These are phyloP conservation scores for Fragilaria radians DNA, from an alignment of 108 stramenopile species.

Conservation along the genomic window DNA sequence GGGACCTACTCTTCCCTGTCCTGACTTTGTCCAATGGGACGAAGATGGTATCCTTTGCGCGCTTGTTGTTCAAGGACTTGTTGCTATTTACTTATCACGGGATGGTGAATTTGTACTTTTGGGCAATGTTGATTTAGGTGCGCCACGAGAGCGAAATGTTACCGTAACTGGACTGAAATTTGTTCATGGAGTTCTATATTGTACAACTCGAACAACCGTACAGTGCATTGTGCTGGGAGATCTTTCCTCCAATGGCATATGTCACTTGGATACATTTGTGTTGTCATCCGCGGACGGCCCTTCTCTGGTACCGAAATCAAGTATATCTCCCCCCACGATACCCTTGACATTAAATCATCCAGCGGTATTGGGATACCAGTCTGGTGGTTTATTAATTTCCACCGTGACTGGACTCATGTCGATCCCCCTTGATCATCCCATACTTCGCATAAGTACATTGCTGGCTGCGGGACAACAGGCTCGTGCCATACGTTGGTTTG, in stretches of 20 bases:
- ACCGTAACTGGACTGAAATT: constrained; percentile 59
- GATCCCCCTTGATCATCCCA: constrained; percentile 48
- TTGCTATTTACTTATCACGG: constrained; percentile 64
- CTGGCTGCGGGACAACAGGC: constrained; percentile 53
- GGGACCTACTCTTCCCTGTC: constrained; percentile 71
- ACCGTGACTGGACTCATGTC: constrained; percentile 51
- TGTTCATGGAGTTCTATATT: constrained; percentile 70
- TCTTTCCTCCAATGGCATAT: constrained; percentile 41
- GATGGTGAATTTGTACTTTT: constrained; percentile 55
- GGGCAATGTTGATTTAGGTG: constrained; percentile 41
- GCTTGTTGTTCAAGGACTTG: constrained; percentile 43
- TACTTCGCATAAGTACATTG: constrained; percentile 66
- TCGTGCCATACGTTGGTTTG: constrained; percentile 68
- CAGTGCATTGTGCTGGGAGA: constrained; percentile 68
- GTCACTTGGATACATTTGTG: constrained; percentile 58
- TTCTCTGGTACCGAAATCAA: constrained; percentile 18
- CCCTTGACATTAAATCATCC: constrained; percentile 58
- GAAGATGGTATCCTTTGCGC: constrained; percentile 72
- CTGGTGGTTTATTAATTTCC: constrained; percentile 68
- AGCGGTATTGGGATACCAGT: constrained; percentile 63
- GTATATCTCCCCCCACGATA: constrained; percentile 17
- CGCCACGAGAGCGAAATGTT: constrained; percentile 18
- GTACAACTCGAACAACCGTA: constrained; percentile 54
- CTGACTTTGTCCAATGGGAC: constrained; percentile 76
- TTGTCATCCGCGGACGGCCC: constrained; percentile 48